These are phyloP conservation scores for Fusarium domesticum DNA, from an alignment of 2,329 filamentous ascomycete genomes.

Conservation along the genomic window DNA sequence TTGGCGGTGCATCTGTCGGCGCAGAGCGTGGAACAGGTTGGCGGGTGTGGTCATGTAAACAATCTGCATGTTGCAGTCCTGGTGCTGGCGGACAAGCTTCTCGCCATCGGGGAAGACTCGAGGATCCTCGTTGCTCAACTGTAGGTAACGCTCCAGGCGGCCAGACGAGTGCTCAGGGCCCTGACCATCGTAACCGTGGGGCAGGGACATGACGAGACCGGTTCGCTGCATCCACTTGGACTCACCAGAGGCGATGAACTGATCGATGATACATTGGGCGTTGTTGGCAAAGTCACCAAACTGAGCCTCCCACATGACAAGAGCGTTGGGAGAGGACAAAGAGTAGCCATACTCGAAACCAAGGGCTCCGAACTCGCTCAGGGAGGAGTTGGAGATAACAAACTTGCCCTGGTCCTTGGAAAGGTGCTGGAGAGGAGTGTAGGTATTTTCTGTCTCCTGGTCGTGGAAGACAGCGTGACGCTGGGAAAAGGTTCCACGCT, in stretches of 20 bases:
- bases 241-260: slow-evolving; percentile 97
- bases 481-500: slow-evolving; percentile 99
- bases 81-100: slow-evolving; percentile 93
- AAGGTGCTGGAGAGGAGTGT: slow-evolving; percentile 87
- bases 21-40: slow-evolving; percentile 94
- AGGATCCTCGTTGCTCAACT: slow-evolving; percentile 96
- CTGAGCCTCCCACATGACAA: slow-evolving; percentile 99
- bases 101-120: slow-evolving; percentile 84
- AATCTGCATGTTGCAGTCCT: slow-evolving; percentile 99
- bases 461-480: slow-evolving; percentile 96
- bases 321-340: slow-evolving; percentile 88
- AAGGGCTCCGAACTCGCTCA: slow-evolving; percentile 67
- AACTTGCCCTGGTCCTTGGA: slow-evolving; percentile 92
- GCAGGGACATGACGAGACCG: slow-evolving; percentile 91
- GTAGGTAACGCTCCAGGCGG: slow-evolving; percentile 93
- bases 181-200: slow-evolving; percentile 97
- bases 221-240: slow-evolving; percentile 99
- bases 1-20: slow-evolving; percentile 97
- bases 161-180: slow-evolving; percentile 98
- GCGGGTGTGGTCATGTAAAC: slow-evolving; percentile 94
- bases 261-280: slow-evolving; percentile 97
- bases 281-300: slow-evolving; percentile 99
- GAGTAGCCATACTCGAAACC: slow-evolving; percentile 99
- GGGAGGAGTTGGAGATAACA: slow-evolving; percentile 93
- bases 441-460: slow-evolving; percentile 89